Percentiles rank a stretch among this genome's conserved stretches.
Conservation (phyloP, 441 rosid species). For the Croton setiger region DNA sequence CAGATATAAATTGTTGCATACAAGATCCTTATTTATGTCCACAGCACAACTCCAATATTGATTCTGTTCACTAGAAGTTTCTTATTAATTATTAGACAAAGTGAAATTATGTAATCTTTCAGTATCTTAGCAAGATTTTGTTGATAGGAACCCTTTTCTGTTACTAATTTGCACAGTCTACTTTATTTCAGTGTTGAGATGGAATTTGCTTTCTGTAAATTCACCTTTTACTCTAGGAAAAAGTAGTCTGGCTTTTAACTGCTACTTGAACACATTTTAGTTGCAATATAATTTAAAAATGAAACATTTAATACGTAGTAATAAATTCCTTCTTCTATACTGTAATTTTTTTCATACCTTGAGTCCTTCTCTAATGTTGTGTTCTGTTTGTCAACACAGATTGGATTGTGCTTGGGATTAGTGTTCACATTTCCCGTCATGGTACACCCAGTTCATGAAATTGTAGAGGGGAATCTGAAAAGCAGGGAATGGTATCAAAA, state of each 20-base stretch:
- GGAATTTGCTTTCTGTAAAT: too few relatives aligned
- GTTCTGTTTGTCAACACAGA: conserved; percentile 38
- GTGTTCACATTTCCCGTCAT: conserved; percentile 79
- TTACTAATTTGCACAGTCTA: neutral
- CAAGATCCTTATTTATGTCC: conserved; percentile 10
- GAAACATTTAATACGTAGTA: too few relatives aligned
- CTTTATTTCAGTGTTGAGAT: too few relatives aligned
- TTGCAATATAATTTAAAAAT: too few relatives aligned
- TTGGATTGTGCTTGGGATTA: conserved; percentile 81
- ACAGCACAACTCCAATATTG: neutral
- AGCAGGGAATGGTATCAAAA: conserved; percentile 40
- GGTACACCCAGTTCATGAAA: conserved; percentile 84
- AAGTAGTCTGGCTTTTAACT: too few relatives aligned
- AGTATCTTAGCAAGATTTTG: neutral
- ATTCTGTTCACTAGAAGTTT: conserved; percentile 3
- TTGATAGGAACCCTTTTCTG: neutral
- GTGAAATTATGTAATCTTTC: neutral
- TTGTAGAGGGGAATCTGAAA: conserved; percentile 65
- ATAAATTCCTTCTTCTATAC: neutral
- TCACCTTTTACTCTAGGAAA: neutral
- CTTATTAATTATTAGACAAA: neutral
- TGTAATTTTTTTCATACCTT: neutral
- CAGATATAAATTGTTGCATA: neutral
- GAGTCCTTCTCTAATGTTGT: neutral
- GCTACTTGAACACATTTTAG: too few relatives aligned